Evolutionary conservation across 2,329 filamentous ascomycete genomes (phyloP).

Genomic region (Aureobasidium zeae): DNA sequence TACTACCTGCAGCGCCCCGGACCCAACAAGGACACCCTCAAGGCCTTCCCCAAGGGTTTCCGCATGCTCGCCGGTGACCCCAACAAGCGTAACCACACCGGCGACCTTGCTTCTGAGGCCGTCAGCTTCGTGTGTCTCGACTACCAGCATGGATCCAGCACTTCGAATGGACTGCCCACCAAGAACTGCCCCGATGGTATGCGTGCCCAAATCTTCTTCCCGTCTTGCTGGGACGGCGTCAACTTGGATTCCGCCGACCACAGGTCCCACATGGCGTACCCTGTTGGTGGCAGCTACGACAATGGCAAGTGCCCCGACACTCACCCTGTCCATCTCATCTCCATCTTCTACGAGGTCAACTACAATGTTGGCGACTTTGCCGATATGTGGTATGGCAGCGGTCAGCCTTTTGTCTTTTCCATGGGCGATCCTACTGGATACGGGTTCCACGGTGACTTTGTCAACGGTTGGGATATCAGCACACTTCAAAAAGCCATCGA

Average conservation of each 20-base stretch:
- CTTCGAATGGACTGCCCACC: constrained; percentile 54
- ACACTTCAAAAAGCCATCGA: constrained; percentile 33
- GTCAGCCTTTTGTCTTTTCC: constrained; percentile 37
- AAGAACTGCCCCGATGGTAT: constrained; percentile 57
- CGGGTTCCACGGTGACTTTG: constrained; percentile 47
- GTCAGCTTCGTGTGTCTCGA: constrained; percentile 50
- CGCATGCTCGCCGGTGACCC: constrained; percentile 61
- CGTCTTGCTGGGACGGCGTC: constrained; percentile 60
- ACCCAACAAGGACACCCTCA: constrained; percentile 55
- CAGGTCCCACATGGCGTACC: constrained; percentile 57
- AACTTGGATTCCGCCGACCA: constrained; percentile 50
- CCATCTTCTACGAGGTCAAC: constrained; percentile 35
- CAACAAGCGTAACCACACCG: constrained; percentile 47
- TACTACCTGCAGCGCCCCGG: constrained; percentile 55
- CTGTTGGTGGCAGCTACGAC: constrained; percentile 31
- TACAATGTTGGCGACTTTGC: constrained; percentile 30
- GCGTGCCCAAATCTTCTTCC: constrained; percentile 60
- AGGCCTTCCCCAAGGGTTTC: constrained; percentile 63
- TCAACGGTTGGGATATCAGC: constrained; percentile 40
- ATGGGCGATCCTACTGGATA: constrained; percentile 43
- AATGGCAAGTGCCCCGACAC: constrained; percentile 35
- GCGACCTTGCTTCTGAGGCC: constrained; percentile 43
- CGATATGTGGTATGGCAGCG: constrained; percentile 26
- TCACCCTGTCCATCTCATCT: constrained; percentile 31
- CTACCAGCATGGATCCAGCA: constrained; percentile 35